Percentiles rank a stretch among this genome's conserved stretches.
phyloP scores from a whole-genome alignment of 805 yeast genomes.

The Geotrichum ghanense region DNA sequence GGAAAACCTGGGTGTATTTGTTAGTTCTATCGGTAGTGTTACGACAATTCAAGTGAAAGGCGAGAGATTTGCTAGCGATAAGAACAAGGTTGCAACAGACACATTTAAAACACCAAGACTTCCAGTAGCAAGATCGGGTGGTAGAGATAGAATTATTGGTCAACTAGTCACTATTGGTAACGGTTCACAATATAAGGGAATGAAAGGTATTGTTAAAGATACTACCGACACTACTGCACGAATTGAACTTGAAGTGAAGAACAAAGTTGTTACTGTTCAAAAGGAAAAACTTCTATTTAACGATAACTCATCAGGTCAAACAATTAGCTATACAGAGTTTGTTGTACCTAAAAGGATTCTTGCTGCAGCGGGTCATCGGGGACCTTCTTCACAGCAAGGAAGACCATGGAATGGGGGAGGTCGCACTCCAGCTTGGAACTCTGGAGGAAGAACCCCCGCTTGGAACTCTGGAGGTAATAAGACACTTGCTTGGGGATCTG shows the following conservation, averaged over 20 bases:
- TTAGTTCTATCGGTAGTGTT: constrained; percentile 61
- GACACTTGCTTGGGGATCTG: constrained; percentile 7
- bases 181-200: constrained; percentile 89
- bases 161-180: constrained; percentile 77
- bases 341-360: constrained; percentile 28
- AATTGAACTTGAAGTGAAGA: constrained; percentile 86
- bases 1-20: constrained; percentile 89
- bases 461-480: constrained; percentile 25
- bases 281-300: constrained; percentile 69
- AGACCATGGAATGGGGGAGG: constrained; percentile 33
- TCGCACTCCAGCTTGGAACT: constrained; percentile 35
- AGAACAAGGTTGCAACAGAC: constrained; percentile 57
- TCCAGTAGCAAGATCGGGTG: constrained; percentile 46
- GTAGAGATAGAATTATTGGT: constrained; percentile 72
- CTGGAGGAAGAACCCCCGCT: constrained; percentile 31
- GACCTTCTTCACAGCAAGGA: constrained; percentile 16
- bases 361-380: constrained; percentile 12
- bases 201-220: constrained; percentile 86
- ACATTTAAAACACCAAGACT: constrained; percentile 45
- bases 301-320: constrained; percentile 39
- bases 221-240: constrained; percentile 87
- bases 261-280: constrained; percentile 75
- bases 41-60: constrained; percentile 80
- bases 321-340: constrained; percentile 12
- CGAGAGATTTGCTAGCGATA: constrained; percentile 53